These are phyloP conservation scores for Blastobotrys arbuscula DNA, from an alignment of 1,139 yeast genomes.

Conservation along the genomic window DNA sequence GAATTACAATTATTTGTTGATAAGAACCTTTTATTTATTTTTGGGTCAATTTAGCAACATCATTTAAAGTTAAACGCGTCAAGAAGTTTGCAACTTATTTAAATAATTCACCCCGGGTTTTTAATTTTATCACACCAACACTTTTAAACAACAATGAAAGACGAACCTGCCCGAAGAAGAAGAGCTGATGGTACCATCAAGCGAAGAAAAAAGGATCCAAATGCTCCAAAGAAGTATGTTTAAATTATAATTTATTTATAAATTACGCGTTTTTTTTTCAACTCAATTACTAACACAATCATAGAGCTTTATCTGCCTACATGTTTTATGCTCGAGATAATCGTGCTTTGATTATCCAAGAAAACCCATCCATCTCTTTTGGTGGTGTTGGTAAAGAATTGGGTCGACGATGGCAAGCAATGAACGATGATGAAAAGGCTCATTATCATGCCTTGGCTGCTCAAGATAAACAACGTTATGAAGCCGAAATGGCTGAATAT, in stretches of 20 bases:
- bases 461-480: constrained; percentile 95
- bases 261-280: too few relatives aligned
- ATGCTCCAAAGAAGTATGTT: constrained; percentile 73
- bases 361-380: constrained; percentile 89
- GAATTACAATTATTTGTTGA: neutral
- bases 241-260: too few relatives aligned
- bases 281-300: too few relatives aligned
- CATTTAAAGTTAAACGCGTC: too few relatives aligned
- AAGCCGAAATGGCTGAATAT: constrained; percentile 90
- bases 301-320: constrained; percentile 92
- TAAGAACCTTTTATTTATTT: too few relatives aligned
- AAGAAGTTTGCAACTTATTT: neutral
- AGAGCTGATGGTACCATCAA: constrained; percentile 10
- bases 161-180: constrained; percentile 9
- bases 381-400: constrained; percentile 53
- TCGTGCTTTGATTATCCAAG: constrained; percentile 92
- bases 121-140: neutral
- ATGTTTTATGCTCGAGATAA: constrained; percentile 90
- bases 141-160: neutral
- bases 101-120: neutral
- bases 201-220: constrained; percentile 53
- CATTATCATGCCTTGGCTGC: constrained; percentile 93
- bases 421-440: constrained; percentile 69
- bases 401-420: constrained; percentile 96
- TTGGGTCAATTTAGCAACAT: too few relatives aligned